These are phyloP conservation scores for Jacaranda copaia DNA, from an alignment of 257 asterid species.

Conservation along the genomic window DNA sequence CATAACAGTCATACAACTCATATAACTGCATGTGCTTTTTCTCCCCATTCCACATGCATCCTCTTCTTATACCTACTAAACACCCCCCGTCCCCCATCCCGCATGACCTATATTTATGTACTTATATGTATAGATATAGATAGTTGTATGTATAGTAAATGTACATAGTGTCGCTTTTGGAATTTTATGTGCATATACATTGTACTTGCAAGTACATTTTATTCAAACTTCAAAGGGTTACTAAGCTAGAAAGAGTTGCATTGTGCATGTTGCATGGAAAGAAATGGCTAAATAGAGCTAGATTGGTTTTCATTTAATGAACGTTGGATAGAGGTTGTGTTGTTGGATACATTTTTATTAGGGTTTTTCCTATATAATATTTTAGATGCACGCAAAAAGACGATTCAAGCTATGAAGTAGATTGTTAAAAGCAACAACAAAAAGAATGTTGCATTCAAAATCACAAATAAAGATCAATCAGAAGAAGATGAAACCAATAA, in stretches of 20 bases:
- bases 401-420: too few species aligned
- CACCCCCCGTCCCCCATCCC: conserved; percentile 14
- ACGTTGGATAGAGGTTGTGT: not conserved
- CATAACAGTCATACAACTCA: conserved; percentile 41
- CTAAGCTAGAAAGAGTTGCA: not conserved
- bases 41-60: conserved; percentile 71
- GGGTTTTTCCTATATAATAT: too few species aligned
- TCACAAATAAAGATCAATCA: too few species aligned
- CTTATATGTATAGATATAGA: not conserved
- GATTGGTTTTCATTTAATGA: not conserved
- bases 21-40: conserved; percentile 76
- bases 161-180: conserved; percentile 12
- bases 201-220: conserved; percentile 83
- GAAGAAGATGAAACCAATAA: too few species aligned
- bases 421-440: too few species aligned
- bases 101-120: not conserved
- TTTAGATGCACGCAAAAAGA: too few species aligned
- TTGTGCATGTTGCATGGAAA: conserved; percentile 31
- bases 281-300: conserved; percentile 18
- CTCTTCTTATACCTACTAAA: conserved; percentile 20
- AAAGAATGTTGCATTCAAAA: too few species aligned
- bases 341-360: too few species aligned
- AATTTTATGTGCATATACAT: conserved; percentile 54
- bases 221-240: conserved; percentile 18
- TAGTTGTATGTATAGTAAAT: not conserved